Conservation (phyloP, 345 rosid genomes). For the Diplotaxis tenuifolia region DNA sequence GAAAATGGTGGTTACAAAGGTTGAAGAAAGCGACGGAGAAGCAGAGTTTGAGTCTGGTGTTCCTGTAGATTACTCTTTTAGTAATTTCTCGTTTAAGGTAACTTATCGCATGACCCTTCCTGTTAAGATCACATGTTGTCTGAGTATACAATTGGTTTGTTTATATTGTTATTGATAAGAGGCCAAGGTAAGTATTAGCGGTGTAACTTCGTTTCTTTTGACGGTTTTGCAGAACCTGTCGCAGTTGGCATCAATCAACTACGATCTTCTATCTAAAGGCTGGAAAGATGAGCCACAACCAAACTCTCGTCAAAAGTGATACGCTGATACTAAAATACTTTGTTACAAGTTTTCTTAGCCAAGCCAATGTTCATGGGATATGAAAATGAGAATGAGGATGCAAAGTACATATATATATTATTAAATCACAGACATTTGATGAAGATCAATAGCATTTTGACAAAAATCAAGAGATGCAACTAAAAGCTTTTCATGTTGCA, state of each 20-base stretch:
- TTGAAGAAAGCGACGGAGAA: conserved; percentile 72
- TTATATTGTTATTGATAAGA: not conserved
- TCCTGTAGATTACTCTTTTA: conserved; percentile 83
- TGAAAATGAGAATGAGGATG: not conserved
- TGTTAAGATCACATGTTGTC: not conserved
- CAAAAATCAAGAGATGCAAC: not conserved
- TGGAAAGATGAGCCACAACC: conserved; percentile 75
- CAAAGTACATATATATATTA: not conserved
- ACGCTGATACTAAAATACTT: conserved; percentile 9
- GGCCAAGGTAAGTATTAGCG: not conserved
- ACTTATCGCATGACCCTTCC: conserved; percentile 13
- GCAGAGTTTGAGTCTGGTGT: conserved; percentile 77
- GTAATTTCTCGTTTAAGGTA: conserved; percentile 99
- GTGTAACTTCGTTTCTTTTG: conserved; percentile 12
- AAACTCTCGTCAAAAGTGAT: conserved; percentile 46
- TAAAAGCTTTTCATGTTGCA: not conserved
- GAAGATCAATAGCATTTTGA: not conserved
- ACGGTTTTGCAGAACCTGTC: conserved; percentile 72
- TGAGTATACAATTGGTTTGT: not conserved
- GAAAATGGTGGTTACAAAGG: conserved; percentile 48
- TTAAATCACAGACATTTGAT: not conserved
- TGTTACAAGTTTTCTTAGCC: not conserved
- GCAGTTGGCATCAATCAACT: conserved; percentile 96
- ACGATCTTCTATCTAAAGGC: conserved; percentile 94
- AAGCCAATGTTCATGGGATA: not conserved